These are phyloP conservation scores for Chaetomium sp. DNA, from an alignment of 2,329 filamentous ascomycete genomes.

Conservation along the genomic window DNA sequence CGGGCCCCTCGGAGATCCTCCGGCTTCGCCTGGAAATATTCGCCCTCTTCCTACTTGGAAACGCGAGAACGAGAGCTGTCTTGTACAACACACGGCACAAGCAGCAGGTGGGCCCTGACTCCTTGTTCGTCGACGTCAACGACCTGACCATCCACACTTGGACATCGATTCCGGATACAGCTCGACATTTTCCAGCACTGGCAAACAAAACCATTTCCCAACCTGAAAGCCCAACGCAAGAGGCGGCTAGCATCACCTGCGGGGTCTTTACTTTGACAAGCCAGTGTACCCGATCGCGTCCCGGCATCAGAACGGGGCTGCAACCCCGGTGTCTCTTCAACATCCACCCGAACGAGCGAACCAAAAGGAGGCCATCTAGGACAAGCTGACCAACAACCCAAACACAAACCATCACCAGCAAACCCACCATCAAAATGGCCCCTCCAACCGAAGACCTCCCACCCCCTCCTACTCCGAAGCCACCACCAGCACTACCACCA, in stretches of 20 bases:
- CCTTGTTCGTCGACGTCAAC: neutral
- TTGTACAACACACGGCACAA: neutral
- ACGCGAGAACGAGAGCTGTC: neutral
- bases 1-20: neutral
- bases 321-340: neutral
- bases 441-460: conserved; percentile 27
- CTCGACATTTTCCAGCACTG: neutral
- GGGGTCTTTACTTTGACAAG: too few species aligned
- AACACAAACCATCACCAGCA: neutral
- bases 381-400: neutral
- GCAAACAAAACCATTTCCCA: too few species aligned
- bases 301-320: too few species aligned
- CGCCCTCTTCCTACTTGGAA: neutral
- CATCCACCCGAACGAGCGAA: too few species aligned
- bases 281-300: too few species aligned
- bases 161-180: neutral
- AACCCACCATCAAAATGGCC: conserved; percentile 12
- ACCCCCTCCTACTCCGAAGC: conserved; percentile 34
- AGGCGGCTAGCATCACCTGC: too few species aligned
- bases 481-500: conserved; percentile 20
- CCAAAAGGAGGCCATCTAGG: neutral
- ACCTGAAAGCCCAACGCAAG: too few species aligned
- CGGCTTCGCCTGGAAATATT: neutral
- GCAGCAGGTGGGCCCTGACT: neutral
- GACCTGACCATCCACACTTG: too few species aligned